Conservation (phyloP, 2,329 filamentous ascomycete species). For the Penicillium sp. region DNA sequence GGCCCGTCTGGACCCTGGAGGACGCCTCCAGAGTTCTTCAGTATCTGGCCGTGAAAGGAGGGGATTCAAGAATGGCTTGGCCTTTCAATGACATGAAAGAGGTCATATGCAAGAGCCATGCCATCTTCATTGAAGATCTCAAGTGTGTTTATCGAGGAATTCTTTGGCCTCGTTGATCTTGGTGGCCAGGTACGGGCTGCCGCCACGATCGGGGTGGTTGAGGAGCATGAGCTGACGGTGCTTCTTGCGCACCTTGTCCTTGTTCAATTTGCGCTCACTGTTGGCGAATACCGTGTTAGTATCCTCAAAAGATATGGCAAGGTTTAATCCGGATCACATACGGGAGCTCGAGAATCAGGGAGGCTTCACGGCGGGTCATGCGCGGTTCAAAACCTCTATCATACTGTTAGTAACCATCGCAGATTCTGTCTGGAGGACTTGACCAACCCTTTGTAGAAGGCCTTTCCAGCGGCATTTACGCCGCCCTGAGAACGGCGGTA, state of each 20-base stretch:
- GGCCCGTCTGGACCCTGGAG: slow-evolving; percentile 30
- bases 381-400: slow-evolving; percentile 80
- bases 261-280: slow-evolving; percentile 84
- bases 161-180: slow-evolving; percentile 99
- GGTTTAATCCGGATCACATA: slow-evolving; percentile 51
- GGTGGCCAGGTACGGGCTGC: slow-evolving; percentile 92
- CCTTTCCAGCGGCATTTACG: slow-evolving; percentile 78
- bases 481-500: slow-evolving; percentile 73
- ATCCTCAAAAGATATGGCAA: background rate
- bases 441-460: slow-evolving; percentile 83
- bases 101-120: background rate
- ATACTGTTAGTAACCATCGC: slow-evolving; percentile 14
- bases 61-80: background rate
- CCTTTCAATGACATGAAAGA: background rate
- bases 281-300: slow-evolving; percentile 17
- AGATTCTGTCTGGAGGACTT: slow-evolving; percentile 50
- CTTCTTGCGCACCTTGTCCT: slow-evolving; percentile 93
- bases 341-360: slow-evolving; percentile 88
- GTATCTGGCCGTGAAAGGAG: slow-evolving; percentile 3
- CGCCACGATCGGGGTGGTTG: slow-evolving; percentile 94
- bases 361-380: slow-evolving; percentile 91
- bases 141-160: slow-evolving; percentile 75
- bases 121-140: slow-evolving; percentile 11
- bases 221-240: slow-evolving; percentile 95
- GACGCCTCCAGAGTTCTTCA: slow-evolving; percentile 8